A percentile compares a stretch with the other conserved stretches of the same genome.
phyloP scores from a whole-genome alignment of 495 filamentous ascomycete genomes.

The Bathelium albidoporum region DNA sequence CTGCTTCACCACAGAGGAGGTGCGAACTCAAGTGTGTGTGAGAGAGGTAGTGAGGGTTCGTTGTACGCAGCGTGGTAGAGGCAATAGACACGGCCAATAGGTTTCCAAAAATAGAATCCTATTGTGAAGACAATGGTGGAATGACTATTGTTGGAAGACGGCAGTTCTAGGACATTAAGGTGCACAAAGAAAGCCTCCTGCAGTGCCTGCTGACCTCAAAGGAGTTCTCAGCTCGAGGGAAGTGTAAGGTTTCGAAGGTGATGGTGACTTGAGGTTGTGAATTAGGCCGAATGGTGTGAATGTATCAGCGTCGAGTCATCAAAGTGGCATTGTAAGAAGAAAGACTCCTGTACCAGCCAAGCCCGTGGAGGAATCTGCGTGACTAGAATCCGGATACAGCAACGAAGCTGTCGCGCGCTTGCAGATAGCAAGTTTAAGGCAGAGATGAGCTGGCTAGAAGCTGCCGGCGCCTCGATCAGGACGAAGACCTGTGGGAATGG shows the following conservation, averaged over 20 bases:
- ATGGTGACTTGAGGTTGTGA: background rate
- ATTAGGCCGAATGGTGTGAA: background rate
- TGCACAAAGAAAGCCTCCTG: conserved; percentile 13
- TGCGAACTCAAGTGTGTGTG: background rate
- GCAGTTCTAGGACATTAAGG: background rate
- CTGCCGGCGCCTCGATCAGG: background rate
- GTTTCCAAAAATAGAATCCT: conserved; percentile 15
- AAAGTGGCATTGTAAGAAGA: background rate
- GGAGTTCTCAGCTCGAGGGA: conserved; percentile 9
- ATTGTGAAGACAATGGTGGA: conserved; percentile 6
- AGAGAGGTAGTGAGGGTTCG: background rate
- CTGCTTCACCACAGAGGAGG: background rate
- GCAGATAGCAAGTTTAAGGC: background rate
- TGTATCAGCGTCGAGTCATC: background rate
- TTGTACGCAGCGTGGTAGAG: background rate
- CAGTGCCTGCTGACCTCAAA: conserved; percentile 23
- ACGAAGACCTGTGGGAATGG: background rate
- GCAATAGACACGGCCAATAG: background rate
- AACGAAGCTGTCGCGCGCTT: background rate
- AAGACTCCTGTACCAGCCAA: conserved; percentile 2
- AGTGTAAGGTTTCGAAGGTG: background rate
- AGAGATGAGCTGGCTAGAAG: background rate
- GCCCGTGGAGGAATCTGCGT: conserved; percentile 1
- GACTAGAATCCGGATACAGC: background rate
- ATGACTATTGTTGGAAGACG: background rate